These are phyloP conservation scores for Apophysomyces elegans DNA, from an alignment of 371 early-diverging fungal genomes.

Conservation along the genomic window DNA sequence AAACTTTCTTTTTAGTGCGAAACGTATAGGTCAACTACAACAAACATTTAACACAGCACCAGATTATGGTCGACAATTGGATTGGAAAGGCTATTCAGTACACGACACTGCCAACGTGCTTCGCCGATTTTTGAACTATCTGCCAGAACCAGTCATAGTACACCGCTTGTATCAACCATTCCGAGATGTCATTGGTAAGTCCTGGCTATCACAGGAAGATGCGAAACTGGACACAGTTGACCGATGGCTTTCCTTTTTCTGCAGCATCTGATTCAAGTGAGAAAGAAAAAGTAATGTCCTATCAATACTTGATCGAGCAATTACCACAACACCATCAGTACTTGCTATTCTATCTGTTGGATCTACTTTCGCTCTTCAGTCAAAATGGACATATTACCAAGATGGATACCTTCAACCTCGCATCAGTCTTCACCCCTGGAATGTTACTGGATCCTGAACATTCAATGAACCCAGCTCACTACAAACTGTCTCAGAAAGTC, in stretches of 20 bases:
- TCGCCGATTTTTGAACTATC: slow-evolving; percentile 60
- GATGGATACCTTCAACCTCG: slow-evolving; percentile 63
- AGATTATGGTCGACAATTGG: slow-evolving; percentile 59
- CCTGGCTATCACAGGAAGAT: too few species aligned
- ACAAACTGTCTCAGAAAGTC: slow-evolving; percentile 60
- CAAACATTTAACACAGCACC: slow-evolving; percentile 60
- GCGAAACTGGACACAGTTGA: neutral
- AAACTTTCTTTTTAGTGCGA: slow-evolving; percentile 37
- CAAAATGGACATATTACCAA: slow-evolving; percentile 50
- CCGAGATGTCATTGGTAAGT: slow-evolving; percentile 58
- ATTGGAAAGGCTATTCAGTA: slow-evolving; percentile 63
- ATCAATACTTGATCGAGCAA: slow-evolving; percentile 55
- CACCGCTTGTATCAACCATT: slow-evolving; percentile 62
- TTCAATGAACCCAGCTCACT: slow-evolving; percentile 57
- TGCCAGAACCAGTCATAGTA: slow-evolving; percentile 70
- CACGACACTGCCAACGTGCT: slow-evolving; percentile 69
- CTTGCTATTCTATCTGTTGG: slow-evolving; percentile 64
- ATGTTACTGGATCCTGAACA: slow-evolving; percentile 60
- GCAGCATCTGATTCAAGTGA: slow-evolving; percentile 25
- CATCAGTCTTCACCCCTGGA: slow-evolving; percentile 66
- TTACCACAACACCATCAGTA: slow-evolving; percentile 64
- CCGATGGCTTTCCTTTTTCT: neutral
- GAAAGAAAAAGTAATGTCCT: slow-evolving; percentile 45
- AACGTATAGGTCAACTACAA: slow-evolving; percentile 64
- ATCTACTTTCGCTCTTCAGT: slow-evolving; percentile 59